phyloP scores from a whole-genome alignment of 2,329 filamentous ascomycete genomes.

The Thermothelomyces thermophilus region DNA sequence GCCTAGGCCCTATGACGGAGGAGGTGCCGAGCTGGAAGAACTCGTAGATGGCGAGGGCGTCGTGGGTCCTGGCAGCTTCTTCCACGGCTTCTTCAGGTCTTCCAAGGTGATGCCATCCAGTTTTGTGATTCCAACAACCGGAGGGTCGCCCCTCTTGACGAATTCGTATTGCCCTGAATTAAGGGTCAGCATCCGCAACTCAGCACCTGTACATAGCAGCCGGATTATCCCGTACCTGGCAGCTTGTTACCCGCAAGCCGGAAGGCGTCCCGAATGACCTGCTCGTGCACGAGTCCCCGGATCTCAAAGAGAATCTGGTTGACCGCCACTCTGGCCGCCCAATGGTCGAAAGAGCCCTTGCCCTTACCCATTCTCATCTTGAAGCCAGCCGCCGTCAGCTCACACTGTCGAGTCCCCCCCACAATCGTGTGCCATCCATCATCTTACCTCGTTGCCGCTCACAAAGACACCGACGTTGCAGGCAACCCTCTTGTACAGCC shows the following conservation, averaged over 20 bases:
- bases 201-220: not conserved
- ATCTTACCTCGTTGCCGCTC: conserved; percentile 77
- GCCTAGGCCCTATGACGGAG: conserved; percentile 27
- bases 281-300: conserved; percentile 87
- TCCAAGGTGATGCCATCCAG: conserved; percentile 77
- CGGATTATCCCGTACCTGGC: conserved; percentile 54
- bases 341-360: conserved; percentile 95
- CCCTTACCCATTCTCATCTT: conserved; percentile 97
- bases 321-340: conserved; percentile 83
- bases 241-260: conserved; percentile 90
- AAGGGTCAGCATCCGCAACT: conserved; percentile 1
- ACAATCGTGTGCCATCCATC: not conserved
- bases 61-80: conserved; percentile 47
- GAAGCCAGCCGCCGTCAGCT: conserved; percentile 12
- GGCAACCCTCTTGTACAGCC: conserved; percentile 82
- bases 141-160: conserved; percentile 82
- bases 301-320: conserved; percentile 91
- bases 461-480: conserved; percentile 95
- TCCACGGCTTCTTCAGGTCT: conserved; percentile 73
- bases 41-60: conserved; percentile 17
- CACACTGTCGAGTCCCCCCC: not conserved
- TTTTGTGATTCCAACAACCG: conserved; percentile 89
- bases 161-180: conserved; percentile 75
- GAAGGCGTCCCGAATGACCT: conserved; percentile 89
- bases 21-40: conserved; percentile 30